Percentiles rank a stretch among this genome's conserved stretches.
phyloP scores from a whole-genome alignment of 768 basidiomycete species.

The Hypholoma fasciculare region DNA sequence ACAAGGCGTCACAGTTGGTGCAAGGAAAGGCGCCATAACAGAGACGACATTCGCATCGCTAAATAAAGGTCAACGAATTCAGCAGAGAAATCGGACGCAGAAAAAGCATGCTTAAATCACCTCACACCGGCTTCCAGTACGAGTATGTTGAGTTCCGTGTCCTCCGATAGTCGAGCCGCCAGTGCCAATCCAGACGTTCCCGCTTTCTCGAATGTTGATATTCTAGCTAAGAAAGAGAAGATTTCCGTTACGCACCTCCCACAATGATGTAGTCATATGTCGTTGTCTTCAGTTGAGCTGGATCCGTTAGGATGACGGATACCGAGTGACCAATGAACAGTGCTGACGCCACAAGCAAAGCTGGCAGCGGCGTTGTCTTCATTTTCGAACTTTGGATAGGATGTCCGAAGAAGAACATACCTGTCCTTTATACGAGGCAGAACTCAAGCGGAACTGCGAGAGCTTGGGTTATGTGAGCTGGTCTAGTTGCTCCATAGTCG shows the following conservation, averaged over 20 bases:
- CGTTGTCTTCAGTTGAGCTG: not conserved
- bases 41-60: not conserved
- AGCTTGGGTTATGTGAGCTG: no score
- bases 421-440: no score
- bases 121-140: conserved; percentile 37
- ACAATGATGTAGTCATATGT: conserved; percentile 14
- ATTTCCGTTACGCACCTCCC: conserved; percentile 1
- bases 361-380: no score
- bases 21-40: conserved; percentile 14
- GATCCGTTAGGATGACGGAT: not conserved
- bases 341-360: no score
- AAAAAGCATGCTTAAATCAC: conserved; percentile 10
- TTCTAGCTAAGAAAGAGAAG: not conserved
- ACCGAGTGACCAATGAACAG: no score
- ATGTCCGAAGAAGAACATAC: no score
- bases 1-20: conserved; percentile 10
- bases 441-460: no score
- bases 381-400: no score
- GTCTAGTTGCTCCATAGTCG: no score
- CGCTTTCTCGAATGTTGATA: conserved; percentile 4
- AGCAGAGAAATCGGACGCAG: not conserved
- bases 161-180: conserved; percentile 43
- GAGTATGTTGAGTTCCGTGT: conserved; percentile 33
- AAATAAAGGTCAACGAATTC: conserved; percentile 14
- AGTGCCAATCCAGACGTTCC: conserved; percentile 48